These are phyloP conservation scores for Salix brachista DNA, from an alignment of 345 rosid species.

Conservation along the genomic window DNA sequence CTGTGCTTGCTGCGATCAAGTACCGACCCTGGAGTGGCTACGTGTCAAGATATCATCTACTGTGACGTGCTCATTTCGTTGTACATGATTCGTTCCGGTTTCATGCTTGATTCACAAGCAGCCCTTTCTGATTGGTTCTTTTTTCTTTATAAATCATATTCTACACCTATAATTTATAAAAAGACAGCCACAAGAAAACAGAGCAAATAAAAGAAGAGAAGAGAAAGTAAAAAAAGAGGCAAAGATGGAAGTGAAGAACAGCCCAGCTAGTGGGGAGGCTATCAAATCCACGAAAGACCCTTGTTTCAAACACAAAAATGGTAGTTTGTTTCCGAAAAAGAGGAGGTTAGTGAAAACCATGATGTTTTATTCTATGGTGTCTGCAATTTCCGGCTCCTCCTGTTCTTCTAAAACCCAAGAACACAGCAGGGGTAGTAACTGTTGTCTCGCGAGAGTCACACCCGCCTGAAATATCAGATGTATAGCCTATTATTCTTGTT, in stretches of 20 bases:
- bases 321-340: neutral
- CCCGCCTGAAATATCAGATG: neutral
- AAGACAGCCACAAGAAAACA: neutral
- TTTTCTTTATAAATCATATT: too few relatives aligned
- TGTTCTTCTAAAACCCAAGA: neutral
- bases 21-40: neutral
- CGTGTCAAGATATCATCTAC: neutral
- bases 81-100: neutral
- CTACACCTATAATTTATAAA: too few relatives aligned
- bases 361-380: constrained; percentile 2
- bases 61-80: too few relatives aligned
- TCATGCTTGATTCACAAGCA: neutral
- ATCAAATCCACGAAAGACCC: neutral
- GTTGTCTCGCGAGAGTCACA: neutral
- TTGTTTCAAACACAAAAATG: neutral
- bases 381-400: neutral
- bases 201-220: too few relatives aligned
- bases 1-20: neutral
- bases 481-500: neutral
- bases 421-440: neutral
- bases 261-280: neutral
- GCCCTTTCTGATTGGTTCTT: too few relatives aligned
- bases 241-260: neutral
- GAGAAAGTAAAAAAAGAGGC: neutral
- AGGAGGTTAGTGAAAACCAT: constrained; percentile 2